phyloP scores from a whole-genome alignment of 139 green algal species.

The Chlamydomonas incerta region DNA sequence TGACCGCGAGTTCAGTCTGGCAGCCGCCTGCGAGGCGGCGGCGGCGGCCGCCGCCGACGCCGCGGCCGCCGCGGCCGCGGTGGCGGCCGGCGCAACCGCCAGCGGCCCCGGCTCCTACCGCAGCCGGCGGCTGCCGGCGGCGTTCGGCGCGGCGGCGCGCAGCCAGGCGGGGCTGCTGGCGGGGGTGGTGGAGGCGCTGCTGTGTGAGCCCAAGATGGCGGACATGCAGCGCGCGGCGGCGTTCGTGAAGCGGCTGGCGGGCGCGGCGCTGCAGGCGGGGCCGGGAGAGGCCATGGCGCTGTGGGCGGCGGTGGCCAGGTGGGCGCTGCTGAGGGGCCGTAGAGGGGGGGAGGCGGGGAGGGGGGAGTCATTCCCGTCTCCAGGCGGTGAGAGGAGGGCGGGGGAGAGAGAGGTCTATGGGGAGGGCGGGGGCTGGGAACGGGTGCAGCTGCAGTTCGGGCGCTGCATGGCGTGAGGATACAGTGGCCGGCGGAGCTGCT shows the following conservation, averaged over 20 bases:
- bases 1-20: neutral
- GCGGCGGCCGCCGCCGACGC: conserved; percentile 3
- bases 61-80: neutral
- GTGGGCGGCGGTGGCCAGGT: conserved; percentile 30
- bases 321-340: no score
- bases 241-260: conserved; percentile 46
- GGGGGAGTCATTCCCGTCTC: no score
- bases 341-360: neutral
- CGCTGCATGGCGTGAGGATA: no score
- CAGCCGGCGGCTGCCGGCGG: neutral
- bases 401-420: no score
- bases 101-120: neutral
- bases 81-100: neutral
- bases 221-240: conserved; percentile 57
- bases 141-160: neutral
- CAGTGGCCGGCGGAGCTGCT: no score
- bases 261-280: conserved; percentile 14
- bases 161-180: conserved; percentile 43
- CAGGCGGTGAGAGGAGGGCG: no score
- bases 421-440: no score
- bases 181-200: conserved; percentile 50
- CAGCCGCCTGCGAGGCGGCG: neutral
- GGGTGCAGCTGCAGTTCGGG: no score
- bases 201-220: conserved; percentile 59
- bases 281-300: conserved; percentile 43